Evolutionary conservation across 139 green algal genomes (phyloP).

Genomic region (Closterium sp.): DNA sequence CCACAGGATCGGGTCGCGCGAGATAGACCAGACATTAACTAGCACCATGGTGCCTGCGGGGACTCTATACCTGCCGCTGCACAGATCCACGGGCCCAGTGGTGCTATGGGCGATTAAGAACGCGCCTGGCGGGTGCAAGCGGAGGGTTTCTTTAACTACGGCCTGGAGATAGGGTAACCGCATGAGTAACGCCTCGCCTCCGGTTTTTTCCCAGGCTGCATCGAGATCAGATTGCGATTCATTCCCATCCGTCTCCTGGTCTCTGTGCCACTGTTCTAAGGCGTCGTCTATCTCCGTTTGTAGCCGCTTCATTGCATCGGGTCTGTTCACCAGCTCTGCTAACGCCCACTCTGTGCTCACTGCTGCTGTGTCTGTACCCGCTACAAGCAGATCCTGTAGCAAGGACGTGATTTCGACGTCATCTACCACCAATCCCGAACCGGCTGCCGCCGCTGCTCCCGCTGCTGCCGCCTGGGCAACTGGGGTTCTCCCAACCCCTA

Average conservation of each 20-base stretch:
- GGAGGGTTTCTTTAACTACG: neutral
- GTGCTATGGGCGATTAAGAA: neutral
- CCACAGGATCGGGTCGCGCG: slow-evolving; percentile 3
- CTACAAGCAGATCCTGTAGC: slow-evolving; percentile 13
- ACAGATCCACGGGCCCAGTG: neutral
- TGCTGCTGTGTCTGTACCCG: neutral
- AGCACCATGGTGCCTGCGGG: slow-evolving; percentile 6
- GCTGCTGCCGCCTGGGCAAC: neutral
- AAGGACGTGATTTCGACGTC: neutral
- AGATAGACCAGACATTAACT: slow-evolving; percentile 14
- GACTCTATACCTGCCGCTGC: neutral
- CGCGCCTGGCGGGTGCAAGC: neutral
- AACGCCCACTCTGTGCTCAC: slow-evolving; percentile 1
- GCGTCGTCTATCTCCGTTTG: slow-evolving; percentile 1
- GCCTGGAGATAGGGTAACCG: slow-evolving; percentile 5
- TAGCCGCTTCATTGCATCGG: neutral
- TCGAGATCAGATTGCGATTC: neutral
- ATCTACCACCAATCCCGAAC: neutral
- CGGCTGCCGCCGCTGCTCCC: neutral
- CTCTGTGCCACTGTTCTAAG: neutral
- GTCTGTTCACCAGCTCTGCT: neutral
- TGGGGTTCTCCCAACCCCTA: neutral
- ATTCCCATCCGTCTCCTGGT: neutral
- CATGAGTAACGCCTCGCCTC: neutral
- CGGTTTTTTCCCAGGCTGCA: neutral